These are phyloP conservation scores for Colletotrichum sp. DNA, from an alignment of 2,329 filamentous ascomycete species.

Conservation along the genomic window DNA sequence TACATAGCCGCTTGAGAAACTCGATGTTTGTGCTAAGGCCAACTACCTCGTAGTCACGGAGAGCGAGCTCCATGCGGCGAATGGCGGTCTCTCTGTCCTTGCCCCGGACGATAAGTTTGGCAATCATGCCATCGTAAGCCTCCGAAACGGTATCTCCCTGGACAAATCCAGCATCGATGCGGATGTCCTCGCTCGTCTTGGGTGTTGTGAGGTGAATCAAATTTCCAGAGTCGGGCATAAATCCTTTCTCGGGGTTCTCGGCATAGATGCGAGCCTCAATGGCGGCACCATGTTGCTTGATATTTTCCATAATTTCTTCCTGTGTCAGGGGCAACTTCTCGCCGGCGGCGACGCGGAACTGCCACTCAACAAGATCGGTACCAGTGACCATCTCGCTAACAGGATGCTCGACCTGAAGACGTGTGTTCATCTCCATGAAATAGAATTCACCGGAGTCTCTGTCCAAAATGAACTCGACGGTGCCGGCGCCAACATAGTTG, in stretches of 20 bases:
- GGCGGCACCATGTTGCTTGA: slow-evolving; percentile 79
- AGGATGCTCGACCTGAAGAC: slow-evolving; percentile 95
- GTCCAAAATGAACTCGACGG: slow-evolving; percentile 90
- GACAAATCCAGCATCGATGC: slow-evolving; percentile 93
- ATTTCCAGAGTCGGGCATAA: slow-evolving; percentile 91
- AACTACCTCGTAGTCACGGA: slow-evolving; percentile 90
- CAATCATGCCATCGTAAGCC: slow-evolving; percentile 98
- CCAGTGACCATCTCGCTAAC: slow-evolving; percentile 78
- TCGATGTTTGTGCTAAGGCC: slow-evolving; percentile 96
- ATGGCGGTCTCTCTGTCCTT: slow-evolving; percentile 80
- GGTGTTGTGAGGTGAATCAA: slow-evolving; percentile 85
- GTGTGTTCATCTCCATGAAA: slow-evolving; percentile 84
- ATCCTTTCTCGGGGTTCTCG: slow-evolving; percentile 89
- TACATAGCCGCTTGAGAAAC: slow-evolving; percentile 88
- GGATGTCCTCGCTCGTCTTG: slow-evolving; percentile 70
- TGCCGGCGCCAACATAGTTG: slow-evolving; percentile 87
- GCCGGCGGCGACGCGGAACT: slow-evolving; percentile 76
- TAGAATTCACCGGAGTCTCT: slow-evolving; percentile 82
- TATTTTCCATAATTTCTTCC: slow-evolving; percentile 73
- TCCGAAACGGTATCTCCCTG: slow-evolving; percentile 91
- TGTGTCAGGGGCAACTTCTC: slow-evolving; percentile 63
- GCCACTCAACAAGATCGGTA: slow-evolving; percentile 88
- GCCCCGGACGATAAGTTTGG: slow-evolving; percentile 92
- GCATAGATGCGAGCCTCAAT: slow-evolving; percentile 98
- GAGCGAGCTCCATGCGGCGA: slow-evolving; percentile 78